Evolutionary conservation across 345 rosid species (phyloP).

Genomic region (Eucalyptus cladocalyx): DNA sequence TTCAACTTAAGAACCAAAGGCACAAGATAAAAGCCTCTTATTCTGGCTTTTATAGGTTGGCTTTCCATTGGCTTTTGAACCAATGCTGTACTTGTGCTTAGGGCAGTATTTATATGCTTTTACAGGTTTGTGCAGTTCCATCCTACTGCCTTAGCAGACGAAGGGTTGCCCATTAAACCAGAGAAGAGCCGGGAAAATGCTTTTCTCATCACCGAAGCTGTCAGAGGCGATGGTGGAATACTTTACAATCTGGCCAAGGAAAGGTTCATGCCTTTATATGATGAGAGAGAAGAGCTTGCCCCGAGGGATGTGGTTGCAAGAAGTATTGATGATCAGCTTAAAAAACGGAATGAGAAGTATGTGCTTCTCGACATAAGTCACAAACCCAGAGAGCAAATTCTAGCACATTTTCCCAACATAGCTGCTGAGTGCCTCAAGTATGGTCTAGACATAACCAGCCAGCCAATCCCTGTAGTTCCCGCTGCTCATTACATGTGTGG

Average conservation of each 20-base stretch:
- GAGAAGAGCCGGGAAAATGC: conserved; percentile 60
- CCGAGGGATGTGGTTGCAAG: conserved; percentile 97
- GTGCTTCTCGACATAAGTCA: conserved; percentile 91
- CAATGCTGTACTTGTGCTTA: background rate
- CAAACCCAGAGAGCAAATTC: conserved; percentile 63
- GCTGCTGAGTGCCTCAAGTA: conserved; percentile 74
- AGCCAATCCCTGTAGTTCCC: conserved; percentile 87
- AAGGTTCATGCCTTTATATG: conserved; percentile 81
- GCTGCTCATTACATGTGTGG: conserved; percentile 99
- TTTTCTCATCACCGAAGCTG: conserved; percentile 87
- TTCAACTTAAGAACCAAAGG: background rate
- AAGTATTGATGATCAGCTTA: conserved; percentile 91
- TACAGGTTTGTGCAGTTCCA: conserved; percentile 95
- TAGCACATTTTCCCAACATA: conserved; percentile 93
- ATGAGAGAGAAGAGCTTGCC: conserved; percentile 91
- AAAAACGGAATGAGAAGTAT: conserved; percentile 59
- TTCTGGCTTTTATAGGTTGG: background rate
- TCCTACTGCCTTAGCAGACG: conserved; percentile 95
- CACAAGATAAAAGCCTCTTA: background rate
- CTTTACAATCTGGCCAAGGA: conserved; percentile 77
- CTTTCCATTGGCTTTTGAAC: background rate
- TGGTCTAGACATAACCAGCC: conserved; percentile 67
- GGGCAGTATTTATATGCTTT: background rate
- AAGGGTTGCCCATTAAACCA: conserved; percentile 82
- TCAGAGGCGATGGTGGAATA: conserved; percentile 93